Conservation (phyloP, 768 basidiomycete genomes). For the Inosperma sp. region DNA sequence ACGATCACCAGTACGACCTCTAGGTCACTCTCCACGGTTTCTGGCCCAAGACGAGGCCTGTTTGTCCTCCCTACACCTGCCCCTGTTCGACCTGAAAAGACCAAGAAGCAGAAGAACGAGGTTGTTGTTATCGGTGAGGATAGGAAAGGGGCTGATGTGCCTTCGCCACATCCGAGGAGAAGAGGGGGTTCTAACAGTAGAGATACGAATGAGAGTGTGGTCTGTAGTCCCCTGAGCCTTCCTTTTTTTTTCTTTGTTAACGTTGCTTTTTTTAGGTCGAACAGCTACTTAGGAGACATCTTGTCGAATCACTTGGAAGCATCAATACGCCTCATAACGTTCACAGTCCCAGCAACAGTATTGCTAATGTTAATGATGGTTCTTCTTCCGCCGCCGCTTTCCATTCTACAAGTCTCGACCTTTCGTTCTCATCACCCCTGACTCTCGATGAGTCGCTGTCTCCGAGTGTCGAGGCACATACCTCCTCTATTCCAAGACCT, state of each 20-base stretch:
- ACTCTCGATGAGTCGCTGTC: too few relatives aligned
- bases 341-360: not conserved
- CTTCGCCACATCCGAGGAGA: constrained; percentile 46
- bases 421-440: too few relatives aligned
- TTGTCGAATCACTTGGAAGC: constrained; percentile 28
- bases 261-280: constrained; percentile 30
- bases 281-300: constrained; percentile 31
- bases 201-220: constrained; percentile 22
- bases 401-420: too few relatives aligned
- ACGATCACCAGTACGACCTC: constrained; percentile 17
- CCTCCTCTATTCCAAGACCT: constrained; percentile 14
- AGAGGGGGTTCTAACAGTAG: constrained; percentile 22
- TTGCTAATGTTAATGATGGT: too few relatives aligned
- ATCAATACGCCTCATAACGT: constrained; percentile 9
- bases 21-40: too few relatives aligned
- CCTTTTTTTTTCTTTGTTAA: not conserved
- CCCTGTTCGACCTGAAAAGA: not conserved
- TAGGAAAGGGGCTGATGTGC: constrained; percentile 34
- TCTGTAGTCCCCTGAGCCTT: constrained; percentile 26
- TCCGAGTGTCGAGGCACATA: too few relatives aligned
- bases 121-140: constrained; percentile 43
- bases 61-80: constrained; percentile 29
- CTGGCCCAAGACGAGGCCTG: constrained; percentile 36
- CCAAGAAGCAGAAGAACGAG: constrained; percentile 2
- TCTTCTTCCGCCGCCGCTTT: too few relatives aligned